Percentiles rank a stretch among this genome's conserved stretches.
Conservation (phyloP, 306 rosid species). For the Lablab purpureus region DNA sequence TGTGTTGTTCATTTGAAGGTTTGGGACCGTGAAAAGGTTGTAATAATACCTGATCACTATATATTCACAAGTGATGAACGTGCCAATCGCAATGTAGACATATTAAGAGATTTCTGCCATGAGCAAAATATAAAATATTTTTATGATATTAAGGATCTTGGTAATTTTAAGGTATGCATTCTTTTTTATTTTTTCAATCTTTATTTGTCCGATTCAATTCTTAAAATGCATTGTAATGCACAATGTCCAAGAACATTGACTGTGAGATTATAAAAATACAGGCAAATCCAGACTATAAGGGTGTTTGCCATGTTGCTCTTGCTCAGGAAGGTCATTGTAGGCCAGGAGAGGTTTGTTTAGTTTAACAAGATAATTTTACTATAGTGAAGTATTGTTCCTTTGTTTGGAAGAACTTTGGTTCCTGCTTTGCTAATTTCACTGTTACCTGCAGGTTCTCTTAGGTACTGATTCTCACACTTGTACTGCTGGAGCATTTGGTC, state of each 20-base stretch:
- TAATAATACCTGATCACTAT: slow-evolving; percentile 94
- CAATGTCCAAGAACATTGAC: slow-evolving; percentile 14
- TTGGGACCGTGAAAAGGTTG: slow-evolving; percentile 94
- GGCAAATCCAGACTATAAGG: slow-evolving; percentile 99
- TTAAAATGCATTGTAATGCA: slow-evolving; percentile 30
- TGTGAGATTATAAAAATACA: slow-evolving; percentile 48
- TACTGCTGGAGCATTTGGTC: slow-evolving; percentile 99
- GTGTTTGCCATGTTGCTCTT: slow-evolving; percentile 95
- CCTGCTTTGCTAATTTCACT: slow-evolving; percentile 34
- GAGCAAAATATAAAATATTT: slow-evolving; percentile 95
- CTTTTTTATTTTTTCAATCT: slow-evolving; percentile 11
- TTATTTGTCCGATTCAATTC: background rate
- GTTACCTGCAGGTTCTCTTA: slow-evolving; percentile 71
- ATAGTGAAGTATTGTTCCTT: slow-evolving; percentile 14
- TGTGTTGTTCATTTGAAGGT: slow-evolving; percentile 61
- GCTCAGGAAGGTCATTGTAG: slow-evolving; percentile 99
- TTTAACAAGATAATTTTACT: slow-evolving; percentile 34
- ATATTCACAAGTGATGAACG: slow-evolving; percentile 93
- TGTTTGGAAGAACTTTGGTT: slow-evolving; percentile 33
- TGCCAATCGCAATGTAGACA: slow-evolving; percentile 94
- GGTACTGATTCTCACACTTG: slow-evolving; percentile 99
- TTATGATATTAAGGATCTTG: slow-evolving; percentile 89
- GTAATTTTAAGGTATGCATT: slow-evolving; percentile 80
- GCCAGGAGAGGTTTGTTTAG: slow-evolving; percentile 88
- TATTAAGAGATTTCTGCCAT: slow-evolving; percentile 84